Evolutionary conservation across 768 basidiomycete species (phyloP).

Genomic region (Leccinum truebloodii): DNA sequence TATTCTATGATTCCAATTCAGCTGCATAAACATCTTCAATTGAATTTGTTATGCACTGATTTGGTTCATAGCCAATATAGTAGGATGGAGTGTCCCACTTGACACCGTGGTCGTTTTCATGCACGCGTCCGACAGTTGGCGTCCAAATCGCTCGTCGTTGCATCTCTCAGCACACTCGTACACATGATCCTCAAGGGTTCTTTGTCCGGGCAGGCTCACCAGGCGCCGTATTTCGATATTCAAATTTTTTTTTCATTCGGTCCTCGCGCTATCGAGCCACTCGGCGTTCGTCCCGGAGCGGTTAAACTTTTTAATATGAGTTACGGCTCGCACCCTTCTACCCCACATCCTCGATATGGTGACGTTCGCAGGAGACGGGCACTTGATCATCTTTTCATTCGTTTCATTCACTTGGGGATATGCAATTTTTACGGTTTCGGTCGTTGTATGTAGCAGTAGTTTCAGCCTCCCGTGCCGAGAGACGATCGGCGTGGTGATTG

Average conservation of each 20-base stretch:
- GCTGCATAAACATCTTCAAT: constrained; percentile 32
- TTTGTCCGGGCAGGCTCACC: not conserved
- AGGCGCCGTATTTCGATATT: not conserved
- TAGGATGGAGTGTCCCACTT: constrained; percentile 42
- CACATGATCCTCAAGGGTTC: not conserved
- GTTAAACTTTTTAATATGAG: constrained; percentile 31
- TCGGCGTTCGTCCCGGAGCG: constrained; percentile 2
- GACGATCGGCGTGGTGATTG: not conserved
- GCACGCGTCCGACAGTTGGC: constrained; percentile 3
- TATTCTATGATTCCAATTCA: constrained; percentile 44
- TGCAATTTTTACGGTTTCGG: constrained; percentile 2
- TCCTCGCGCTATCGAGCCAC: not conserved
- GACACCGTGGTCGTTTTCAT: constrained; percentile 14
- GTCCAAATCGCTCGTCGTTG: not conserved
- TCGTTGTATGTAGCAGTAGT: not conserved
- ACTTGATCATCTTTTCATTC: not conserved
- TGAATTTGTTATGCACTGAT: constrained; percentile 35
- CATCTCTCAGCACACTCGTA: not conserved
- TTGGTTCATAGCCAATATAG: constrained; percentile 66
- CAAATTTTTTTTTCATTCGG: not conserved
- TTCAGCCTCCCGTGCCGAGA: not conserved
- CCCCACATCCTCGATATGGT: constrained; percentile 18
- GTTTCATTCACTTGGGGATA: not conserved
- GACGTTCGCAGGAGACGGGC: not conserved
- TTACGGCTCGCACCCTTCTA: constrained; percentile 18